A percentile compares a stretch with the other conserved stretches of the same genome.
These are phyloP conservation scores for Dendrobium chrysotoxum DNA, from an alignment of 106 monocot genomes.

Conservation along the genomic window DNA sequence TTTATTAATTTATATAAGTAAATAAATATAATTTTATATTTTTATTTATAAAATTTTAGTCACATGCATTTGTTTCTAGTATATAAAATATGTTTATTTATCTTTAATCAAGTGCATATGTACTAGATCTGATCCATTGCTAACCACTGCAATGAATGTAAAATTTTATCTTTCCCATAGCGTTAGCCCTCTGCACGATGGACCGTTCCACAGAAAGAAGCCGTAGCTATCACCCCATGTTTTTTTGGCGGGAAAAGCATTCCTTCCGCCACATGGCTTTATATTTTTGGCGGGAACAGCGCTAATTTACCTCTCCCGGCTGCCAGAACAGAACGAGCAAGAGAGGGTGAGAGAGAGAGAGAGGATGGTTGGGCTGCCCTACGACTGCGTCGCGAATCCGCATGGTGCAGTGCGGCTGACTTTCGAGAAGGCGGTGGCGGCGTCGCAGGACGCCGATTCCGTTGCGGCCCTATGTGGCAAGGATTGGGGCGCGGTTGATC, in stretches of 20 bases:
- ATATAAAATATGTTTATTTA: too few species aligned
- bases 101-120: too few species aligned
- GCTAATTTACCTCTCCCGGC: not conserved
- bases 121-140: too few species aligned
- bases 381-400: slow-evolving; percentile 76
- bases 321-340: not conserved
- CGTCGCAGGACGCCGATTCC: slow-evolving; percentile 33
- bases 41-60: too few species aligned
- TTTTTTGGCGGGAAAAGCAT: not conserved
- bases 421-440: slow-evolving; percentile 67
- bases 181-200: too few species aligned
- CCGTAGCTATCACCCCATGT: not conserved
- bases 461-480: slow-evolving; percentile 52
- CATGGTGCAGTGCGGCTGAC: slow-evolving; percentile 73
- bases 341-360: slow-evolving; percentile 17
- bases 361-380: slow-evolving; percentile 64
- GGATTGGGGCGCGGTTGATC: slow-evolving; percentile 81
- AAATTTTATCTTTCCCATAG: too few species aligned
- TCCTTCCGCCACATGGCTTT: not conserved
- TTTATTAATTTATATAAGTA: too few species aligned
- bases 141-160: too few species aligned
- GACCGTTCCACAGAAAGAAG: too few species aligned
- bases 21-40: too few species aligned
- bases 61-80: too few species aligned
- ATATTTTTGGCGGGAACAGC: not conserved